Base-by-base conservation (phyloP, 768 basidiomycete species). In the Cyclocybe cylindracea region DNA sequence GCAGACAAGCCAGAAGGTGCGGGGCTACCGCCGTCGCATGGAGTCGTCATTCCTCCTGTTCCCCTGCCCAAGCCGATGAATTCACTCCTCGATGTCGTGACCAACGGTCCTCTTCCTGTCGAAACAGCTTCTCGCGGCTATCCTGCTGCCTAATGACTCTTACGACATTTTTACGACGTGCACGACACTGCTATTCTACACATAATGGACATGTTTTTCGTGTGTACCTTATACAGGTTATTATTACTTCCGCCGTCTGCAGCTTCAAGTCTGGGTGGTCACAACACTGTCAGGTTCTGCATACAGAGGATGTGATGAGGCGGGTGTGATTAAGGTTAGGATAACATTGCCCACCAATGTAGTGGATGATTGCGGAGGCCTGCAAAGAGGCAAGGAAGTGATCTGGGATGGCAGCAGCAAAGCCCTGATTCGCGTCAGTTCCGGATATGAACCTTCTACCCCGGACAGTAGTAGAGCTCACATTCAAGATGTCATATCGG, bases 261-360 rank as follows among this genome's bases (percentile, higher is more conserved):
- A 24, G 24, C 24, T 24, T 24, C 24, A 24, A 24, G 24, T 24
- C 55, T 78, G 77, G n/a, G 61, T 77, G 33, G 70, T 75, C 18
- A 79, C 76, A 37, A 60, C 46, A 36, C 66, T 50, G 62, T 80
- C 78, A 14, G 68, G 72, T 61, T 80, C 79, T 80, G 55, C 8
- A 16, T 16, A 16, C 16, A 39, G 42, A 38, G 16, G 13, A n/a
- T 18, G 42, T 14, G 10, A 16, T 36, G 10, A 41, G 10, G 31
- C 5, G 34, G 10, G 10, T n/a, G 10, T 44, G 35, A 19, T 33
- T 39, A 45, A 7, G 13, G 3, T 13, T 38, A 37, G 33, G 31
- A 39, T 24, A 11, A 29, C 2, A 34, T 18, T 5, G 61, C 72
- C 8, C 39, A 80, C 80, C 80, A 52, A 81, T 78, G 64, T 76